Evolutionary conservation across 768 basidiomycete species (phyloP).

Genomic region (Coprinellus aureogranulatus): DNA sequence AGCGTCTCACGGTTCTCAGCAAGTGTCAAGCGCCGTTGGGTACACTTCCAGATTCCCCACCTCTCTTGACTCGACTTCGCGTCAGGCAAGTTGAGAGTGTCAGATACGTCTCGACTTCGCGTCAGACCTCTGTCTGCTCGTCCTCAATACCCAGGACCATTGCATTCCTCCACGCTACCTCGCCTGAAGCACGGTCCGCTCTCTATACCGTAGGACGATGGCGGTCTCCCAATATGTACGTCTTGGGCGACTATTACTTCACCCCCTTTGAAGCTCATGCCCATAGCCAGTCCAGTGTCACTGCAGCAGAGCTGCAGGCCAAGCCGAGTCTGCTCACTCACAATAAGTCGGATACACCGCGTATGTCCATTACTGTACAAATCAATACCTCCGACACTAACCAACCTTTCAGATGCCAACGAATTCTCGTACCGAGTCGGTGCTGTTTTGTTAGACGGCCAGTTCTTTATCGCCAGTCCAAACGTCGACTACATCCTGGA

Average conservation of each 20-base stretch:
- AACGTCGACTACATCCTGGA: conserved; percentile 12
- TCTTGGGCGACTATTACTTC: too few species aligned
- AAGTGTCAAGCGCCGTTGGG: too few species aligned
- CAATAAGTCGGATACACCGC: neutral
- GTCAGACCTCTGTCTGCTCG: neutral
- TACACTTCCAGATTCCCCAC: neutral
- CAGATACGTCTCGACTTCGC: neutral
- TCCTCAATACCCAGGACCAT: neutral
- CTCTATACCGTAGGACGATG: too few species aligned
- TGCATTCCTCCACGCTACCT: neutral
- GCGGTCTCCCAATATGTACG: too few species aligned
- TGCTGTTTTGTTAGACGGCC: conserved; percentile 1
- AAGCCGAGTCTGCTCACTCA: neutral
- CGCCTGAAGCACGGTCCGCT: neutral
- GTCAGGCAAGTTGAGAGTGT: neutral
- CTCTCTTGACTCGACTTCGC: neutral
- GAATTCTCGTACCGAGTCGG: conserved; percentile 7
- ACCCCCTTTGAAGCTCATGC: too few species aligned
- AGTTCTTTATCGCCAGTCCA: conserved; percentile 10
- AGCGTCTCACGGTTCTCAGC: too few species aligned
- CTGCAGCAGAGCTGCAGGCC: too few species aligned
- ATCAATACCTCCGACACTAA: neutral
- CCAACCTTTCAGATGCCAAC: neutral
- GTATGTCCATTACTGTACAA: neutral
- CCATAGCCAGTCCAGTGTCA: too few species aligned